These are phyloP conservation scores for Rhytidiadelphus loreus DNA, from an alignment of 225 moss, liverwort and hornwort species.

Conservation along the genomic window DNA sequence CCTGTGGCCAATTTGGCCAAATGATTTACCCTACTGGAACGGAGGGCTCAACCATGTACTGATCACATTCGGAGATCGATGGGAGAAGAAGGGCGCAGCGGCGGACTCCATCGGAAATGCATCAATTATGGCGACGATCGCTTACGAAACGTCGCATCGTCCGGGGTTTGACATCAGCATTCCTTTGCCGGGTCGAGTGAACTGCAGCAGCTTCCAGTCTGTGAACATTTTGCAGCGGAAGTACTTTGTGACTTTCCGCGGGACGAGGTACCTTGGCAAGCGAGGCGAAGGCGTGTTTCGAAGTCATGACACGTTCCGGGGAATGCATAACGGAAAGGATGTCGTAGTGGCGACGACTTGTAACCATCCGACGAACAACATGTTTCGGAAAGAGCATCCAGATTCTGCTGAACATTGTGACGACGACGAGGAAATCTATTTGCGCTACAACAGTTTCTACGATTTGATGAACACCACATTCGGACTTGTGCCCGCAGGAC, in stretches of 20 bases:
- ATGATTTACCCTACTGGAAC: constrained; percentile 37
- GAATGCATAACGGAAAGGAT: constrained; percentile 51
- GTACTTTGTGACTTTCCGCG: constrained; percentile 42
- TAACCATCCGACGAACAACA: constrained; percentile 4
- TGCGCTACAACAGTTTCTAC: neutral
- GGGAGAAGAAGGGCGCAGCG: constrained; percentile 1
- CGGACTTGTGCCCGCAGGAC: neutral
- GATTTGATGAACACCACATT: neutral
- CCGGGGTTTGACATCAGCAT: constrained; percentile 44
- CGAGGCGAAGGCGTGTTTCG: constrained; percentile 36
- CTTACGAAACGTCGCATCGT: constrained; percentile 20
- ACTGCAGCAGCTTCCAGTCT: constrained; percentile 1
- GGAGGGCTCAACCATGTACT: neutral
- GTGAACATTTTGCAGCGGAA: constrained; percentile 23
- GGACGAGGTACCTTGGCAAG: constrained; percentile 21
- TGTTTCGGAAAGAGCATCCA: constrained; percentile 8
- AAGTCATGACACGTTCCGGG: constrained; percentile 19
- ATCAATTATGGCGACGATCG: constrained; percentile 28
- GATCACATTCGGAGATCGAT: constrained; percentile 32
- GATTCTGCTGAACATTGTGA: neutral
- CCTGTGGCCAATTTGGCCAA: constrained; percentile 28
- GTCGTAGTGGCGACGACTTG: constrained; percentile 40
- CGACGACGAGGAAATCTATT: neutral
- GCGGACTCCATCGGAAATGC: constrained; percentile 22
- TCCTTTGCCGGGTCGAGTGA: constrained; percentile 10